Conservation (phyloP, 768 basidiomycete species). For the Tephrocybe sp. region DNA sequence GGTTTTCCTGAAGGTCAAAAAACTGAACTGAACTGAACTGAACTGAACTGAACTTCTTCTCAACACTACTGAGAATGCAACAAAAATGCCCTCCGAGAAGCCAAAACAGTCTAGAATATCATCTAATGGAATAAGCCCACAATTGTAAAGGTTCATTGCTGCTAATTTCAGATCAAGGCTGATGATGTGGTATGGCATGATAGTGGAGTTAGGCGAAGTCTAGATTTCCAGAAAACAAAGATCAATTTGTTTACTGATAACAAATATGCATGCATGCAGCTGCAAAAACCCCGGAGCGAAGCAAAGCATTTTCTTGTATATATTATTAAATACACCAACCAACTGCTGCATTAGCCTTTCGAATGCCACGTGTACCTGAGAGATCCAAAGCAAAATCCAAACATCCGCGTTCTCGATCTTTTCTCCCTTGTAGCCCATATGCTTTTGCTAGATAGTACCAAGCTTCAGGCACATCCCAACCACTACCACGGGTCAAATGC, state of each 20-base stretch:
- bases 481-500: constrained; percentile 72
- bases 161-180: constrained; percentile 20
- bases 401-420: constrained; percentile 17
- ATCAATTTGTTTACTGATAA: too few species aligned
- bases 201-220: too few species aligned
- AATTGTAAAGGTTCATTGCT: constrained; percentile 20
- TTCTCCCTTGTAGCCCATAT: constrained; percentile 46
- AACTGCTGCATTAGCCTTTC: constrained; percentile 17
- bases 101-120: constrained; percentile 21
- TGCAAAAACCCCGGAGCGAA: too few species aligned
- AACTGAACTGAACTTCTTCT: too few species aligned
- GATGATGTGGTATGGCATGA: constrained; percentile 11
- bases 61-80: constrained; percentile 14
- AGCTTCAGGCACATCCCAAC: constrained; percentile 91
- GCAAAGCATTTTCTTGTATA: too few species aligned
- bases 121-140: constrained; percentile 14
- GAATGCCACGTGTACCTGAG: constrained; percentile 16
- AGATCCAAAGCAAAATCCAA: constrained; percentile 15
- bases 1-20: too few species aligned
- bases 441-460: constrained; percentile 92
- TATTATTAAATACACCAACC: constrained; percentile 17
- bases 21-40: too few species aligned
- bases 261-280: too few species aligned
- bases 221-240: too few species aligned
- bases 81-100: constrained; percentile 21